phyloP scores from a whole-genome alignment of 371 early-diverging fungal genomes.

The Capillidium heterosporum region DNA sequence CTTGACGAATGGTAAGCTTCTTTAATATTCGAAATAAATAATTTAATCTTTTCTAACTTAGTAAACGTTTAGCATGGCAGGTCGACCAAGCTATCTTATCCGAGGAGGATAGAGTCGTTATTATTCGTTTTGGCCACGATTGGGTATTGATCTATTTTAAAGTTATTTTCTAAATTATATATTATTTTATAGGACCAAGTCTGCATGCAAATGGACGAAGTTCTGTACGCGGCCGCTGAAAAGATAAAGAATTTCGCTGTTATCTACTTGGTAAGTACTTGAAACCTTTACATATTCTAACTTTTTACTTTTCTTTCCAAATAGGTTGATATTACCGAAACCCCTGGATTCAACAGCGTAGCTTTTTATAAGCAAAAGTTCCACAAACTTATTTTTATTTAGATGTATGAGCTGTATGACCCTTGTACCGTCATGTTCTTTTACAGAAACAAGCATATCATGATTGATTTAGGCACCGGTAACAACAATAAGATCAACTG shows the following conservation, averaged over 20 bases:
- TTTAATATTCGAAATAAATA: neutral
- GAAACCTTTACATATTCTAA: neutral
- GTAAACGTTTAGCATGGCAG: slow-evolving; percentile 44
- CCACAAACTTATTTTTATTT: neutral
- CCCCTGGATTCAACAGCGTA: slow-evolving; percentile 81
- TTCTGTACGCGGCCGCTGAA: slow-evolving; percentile 78
- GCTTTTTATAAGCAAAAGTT: neutral
- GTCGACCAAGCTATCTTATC: slow-evolving; percentile 96
- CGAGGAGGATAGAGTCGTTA: slow-evolving; percentile 91
- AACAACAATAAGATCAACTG: slow-evolving; percentile 98
- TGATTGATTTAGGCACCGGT: slow-evolving; percentile 96
- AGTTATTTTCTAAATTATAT: neutral
- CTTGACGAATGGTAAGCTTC: slow-evolving; percentile 38
- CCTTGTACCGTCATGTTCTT: slow-evolving; percentile 90
- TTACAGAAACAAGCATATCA: slow-evolving; percentile 92
- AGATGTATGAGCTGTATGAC: slow-evolving; percentile 94
- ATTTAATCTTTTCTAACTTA: neutral
- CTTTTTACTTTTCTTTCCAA: neutral
- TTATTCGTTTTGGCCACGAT: slow-evolving; percentile 94
- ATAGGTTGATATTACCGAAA: slow-evolving; percentile 58
- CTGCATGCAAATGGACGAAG: slow-evolving; percentile 96
- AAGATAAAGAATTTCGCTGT: slow-evolving; percentile 95
- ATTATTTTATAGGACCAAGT: slow-evolving; percentile 47
- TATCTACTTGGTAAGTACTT: slow-evolving; percentile 52
- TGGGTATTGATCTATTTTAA: slow-evolving; percentile 29